phyloP scores from a whole-genome alignment of 1,284 basidiomycete species.

The Veloboletus limbatus region DNA sequence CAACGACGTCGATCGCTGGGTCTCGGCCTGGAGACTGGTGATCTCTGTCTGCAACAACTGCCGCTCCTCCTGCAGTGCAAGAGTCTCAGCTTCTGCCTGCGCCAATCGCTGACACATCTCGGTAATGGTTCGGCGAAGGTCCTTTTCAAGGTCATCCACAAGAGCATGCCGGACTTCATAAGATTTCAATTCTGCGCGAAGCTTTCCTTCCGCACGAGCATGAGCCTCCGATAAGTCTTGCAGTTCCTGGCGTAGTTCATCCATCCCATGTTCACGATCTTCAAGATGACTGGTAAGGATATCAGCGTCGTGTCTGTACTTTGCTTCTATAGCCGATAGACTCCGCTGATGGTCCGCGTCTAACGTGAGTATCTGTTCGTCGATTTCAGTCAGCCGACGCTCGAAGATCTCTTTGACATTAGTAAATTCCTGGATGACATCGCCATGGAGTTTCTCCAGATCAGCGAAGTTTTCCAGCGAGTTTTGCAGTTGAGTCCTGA shows the following conservation, averaged over 20 bases:
- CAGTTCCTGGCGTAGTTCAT: slow-evolving; percentile 32
- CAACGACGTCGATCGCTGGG: slow-evolving; percentile 58
- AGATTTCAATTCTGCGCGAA: slow-evolving; percentile 25
- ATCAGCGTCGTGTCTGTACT: slow-evolving; percentile 18
- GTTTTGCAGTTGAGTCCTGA: slow-evolving; percentile 15
- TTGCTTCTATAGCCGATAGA: slow-evolving; percentile 20
- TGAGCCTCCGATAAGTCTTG: slow-evolving; percentile 38
- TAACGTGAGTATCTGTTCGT: slow-evolving; percentile 25
- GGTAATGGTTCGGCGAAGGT: slow-evolving; percentile 22
- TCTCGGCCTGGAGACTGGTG: slow-evolving; percentile 59
- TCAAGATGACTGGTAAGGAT: slow-evolving; percentile 23
- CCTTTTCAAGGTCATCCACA: slow-evolving; percentile 17
- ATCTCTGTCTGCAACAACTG: slow-evolving; percentile 48
- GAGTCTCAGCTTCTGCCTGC: slow-evolving; percentile 25
- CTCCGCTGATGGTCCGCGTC: slow-evolving; percentile 18
- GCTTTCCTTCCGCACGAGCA: slow-evolving; percentile 15
- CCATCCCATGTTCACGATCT: slow-evolving; percentile 26
- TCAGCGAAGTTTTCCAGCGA: slow-evolving; percentile 25
- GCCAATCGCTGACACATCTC: slow-evolving; percentile 20
- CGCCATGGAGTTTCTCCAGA: slow-evolving; percentile 24
- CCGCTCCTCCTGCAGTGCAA: slow-evolving; percentile 48
- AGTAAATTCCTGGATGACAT: slow-evolving; percentile 21
- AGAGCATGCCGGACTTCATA: slow-evolving; percentile 12
- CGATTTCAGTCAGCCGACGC: slow-evolving; percentile 16
- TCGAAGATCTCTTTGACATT: slow-evolving; percentile 23